A percentile compares a stretch with the other conserved stretches of the same genome.
Conservation (phyloP, 257 asterid genomes). For the Solanum etuberosum region DNA sequence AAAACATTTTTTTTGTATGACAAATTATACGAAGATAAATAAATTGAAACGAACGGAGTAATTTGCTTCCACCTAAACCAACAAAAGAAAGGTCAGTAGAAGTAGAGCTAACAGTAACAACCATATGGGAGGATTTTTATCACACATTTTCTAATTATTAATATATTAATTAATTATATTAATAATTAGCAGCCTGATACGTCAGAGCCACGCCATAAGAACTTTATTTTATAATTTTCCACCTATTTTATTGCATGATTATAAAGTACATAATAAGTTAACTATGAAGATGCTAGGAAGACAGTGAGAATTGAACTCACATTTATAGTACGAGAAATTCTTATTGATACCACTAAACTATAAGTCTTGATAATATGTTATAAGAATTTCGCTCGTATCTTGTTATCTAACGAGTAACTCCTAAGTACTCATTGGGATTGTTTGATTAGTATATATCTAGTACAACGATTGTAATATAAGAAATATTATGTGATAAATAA, state of each 20-base stretch:
- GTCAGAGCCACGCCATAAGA: background rate
- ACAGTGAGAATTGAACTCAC: background rate
- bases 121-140: background rate
- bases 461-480: background rate
- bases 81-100: conserved; percentile 17
- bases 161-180: no score
- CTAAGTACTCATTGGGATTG: background rate
- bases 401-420: no score
- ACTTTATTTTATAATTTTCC: background rate
- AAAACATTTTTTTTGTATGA: background rate
- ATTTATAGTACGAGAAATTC: background rate
- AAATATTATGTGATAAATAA: background rate
- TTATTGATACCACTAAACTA: background rate
- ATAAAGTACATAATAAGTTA: background rate
- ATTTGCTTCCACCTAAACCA: background rate
- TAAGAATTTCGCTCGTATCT: background rate
- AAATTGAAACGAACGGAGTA: background rate
- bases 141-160: background rate
- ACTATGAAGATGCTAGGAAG: background rate
- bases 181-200: background rate
- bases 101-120: conserved; percentile 10
- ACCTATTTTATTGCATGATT: background rate
- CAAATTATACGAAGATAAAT: background rate
- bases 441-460: background rate
- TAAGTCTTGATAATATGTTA: background rate